These are phyloP conservation scores for Phytophthora chlamydospora DNA, from an alignment of 352 stramenopile genomes.

Conservation along the genomic window DNA sequence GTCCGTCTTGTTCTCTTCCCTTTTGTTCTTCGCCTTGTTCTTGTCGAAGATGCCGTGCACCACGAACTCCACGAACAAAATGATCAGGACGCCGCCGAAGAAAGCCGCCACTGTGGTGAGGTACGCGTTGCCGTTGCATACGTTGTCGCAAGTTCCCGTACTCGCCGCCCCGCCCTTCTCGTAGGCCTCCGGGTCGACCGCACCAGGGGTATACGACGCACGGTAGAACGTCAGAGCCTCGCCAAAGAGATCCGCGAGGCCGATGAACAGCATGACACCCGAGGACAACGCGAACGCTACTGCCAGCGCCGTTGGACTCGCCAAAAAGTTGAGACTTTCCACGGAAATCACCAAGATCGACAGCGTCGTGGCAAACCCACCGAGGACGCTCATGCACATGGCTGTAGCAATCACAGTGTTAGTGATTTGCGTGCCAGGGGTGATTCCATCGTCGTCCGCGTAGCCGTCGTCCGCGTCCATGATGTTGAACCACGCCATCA, in stretches of 20 bases:
- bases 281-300: conserved; percentile 69
- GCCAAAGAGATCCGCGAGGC: conserved; percentile 60
- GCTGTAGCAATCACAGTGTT: conserved; percentile 56
- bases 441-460: conserved; percentile 50
- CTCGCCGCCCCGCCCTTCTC: conserved; percentile 50
- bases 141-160: conserved; percentile 60
- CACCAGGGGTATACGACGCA: conserved; percentile 57
- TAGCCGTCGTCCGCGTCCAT: conserved; percentile 50
- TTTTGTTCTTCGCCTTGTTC: too few species aligned
- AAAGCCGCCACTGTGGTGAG: conserved; percentile 58
- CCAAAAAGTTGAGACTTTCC: conserved; percentile 62
- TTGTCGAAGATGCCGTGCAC: conserved; percentile 56
- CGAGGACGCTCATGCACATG: conserved; percentile 75
- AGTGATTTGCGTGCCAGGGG: conserved; percentile 41
- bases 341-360: conserved; percentile 71
- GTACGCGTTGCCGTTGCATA: conserved; percentile 65
- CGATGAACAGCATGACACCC: conserved; percentile 81
- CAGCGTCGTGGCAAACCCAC: conserved; percentile 62
- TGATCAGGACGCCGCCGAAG: conserved; percentile 68
- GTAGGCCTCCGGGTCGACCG: conserved; percentile 64
- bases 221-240: conserved; percentile 64
- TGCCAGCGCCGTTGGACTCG: conserved; percentile 54
- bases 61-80: conserved; percentile 65
- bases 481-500: conserved; percentile 76
- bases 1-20: conserved; percentile 8